Evolutionary conservation across 2,329 filamentous ascomycete genomes (phyloP), one percentile per base, ranked within the genome.

Genomic region (Colletotrichum sp.): DNA sequence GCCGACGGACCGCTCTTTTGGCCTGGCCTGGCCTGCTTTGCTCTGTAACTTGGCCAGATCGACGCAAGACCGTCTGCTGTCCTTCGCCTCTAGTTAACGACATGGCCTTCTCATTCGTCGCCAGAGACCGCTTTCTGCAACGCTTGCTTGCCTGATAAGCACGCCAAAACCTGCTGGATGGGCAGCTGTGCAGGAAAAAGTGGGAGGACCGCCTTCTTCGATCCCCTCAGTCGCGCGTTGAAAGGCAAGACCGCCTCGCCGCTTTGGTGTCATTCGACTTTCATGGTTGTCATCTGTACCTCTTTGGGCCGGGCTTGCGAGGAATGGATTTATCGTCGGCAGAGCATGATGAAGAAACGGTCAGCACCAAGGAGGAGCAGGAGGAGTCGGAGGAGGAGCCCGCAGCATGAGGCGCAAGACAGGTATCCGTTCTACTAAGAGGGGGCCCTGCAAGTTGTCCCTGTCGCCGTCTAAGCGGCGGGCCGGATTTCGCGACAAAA

Each of bases 111-210:
- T 65, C 52, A 76, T 77, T 76, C 66, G 73, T 68, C 73, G 44
- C 55, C 36, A 30, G 60, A 60, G 39, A 70, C 73, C 69, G 74
- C 60, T 71, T 75, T 73, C 74, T 78, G 74, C 70, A 57, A 64
- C 72, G 30, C 55, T 63, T 62, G 34, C 65, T 68, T 69, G 72
- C 77, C 68, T 69, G 65, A 77, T 70, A 55, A 75, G 65, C 64
- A 72, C 57, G 52, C 65, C 75, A 74, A 78, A 71, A 74, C 72
- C 68, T 75, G 72, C 72, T 76, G 64, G 65, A 76, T 62, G 75
- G 75, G 73, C 73, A 73, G 70, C 73, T 30, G 73, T 76, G 73
- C 73, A 76, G 73, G 49, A 72, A 72, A 73, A 73, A 73, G 71
- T 78, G 75, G 76, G 75, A 77, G 71, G 71, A 30, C 67, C 16